phyloP scores from a whole-genome alignment of 805 yeast species.

The Pichia scutulata region DNA sequence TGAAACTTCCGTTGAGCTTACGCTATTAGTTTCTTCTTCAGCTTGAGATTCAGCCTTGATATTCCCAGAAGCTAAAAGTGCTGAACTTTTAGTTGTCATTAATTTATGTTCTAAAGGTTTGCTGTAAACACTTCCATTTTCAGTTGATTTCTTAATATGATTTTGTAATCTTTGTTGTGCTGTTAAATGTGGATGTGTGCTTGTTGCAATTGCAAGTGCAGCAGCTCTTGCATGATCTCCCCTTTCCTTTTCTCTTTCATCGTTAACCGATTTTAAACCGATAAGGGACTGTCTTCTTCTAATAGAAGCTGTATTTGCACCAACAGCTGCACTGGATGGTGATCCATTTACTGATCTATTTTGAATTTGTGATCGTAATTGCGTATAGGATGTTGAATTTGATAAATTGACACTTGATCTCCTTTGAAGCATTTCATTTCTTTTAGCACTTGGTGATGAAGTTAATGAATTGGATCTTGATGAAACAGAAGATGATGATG shows the following conservation, averaged over 20 bases:
- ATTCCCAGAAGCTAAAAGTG: background rate
- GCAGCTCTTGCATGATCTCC: slow-evolving; percentile 6
- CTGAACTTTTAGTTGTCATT: slow-evolving; percentile 8
- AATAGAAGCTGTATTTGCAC: background rate
- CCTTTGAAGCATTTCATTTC: background rate
- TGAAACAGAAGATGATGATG: background rate
- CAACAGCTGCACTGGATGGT: background rate
- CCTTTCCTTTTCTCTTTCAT: slow-evolving; percentile 11
- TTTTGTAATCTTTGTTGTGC: slow-evolving; percentile 32
- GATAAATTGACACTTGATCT: slow-evolving; percentile 3
- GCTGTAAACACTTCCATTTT: slow-evolving; percentile 25
- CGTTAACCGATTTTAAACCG: background rate
- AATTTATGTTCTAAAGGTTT: slow-evolving; percentile 22
- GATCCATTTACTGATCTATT: background rate
- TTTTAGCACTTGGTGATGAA: background rate
- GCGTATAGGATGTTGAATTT: background rate
- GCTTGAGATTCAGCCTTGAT: background rate
- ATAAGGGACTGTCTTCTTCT: slow-evolving; percentile 3
- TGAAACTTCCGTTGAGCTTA: background rate
- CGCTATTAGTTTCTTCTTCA: slow-evolving; percentile 5
- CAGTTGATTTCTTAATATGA: slow-evolving; percentile 27
- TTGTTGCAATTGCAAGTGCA: slow-evolving; percentile 17
- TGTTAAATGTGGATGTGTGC: slow-evolving; percentile 16
- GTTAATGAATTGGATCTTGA: slow-evolving; percentile 5
- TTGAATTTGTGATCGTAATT: background rate